Evolutionary conservation across 768 basidiomycete species (phyloP), one percentile per base, ranked within the genome.

Genomic region (Xerocomellus intermedius): DNA sequence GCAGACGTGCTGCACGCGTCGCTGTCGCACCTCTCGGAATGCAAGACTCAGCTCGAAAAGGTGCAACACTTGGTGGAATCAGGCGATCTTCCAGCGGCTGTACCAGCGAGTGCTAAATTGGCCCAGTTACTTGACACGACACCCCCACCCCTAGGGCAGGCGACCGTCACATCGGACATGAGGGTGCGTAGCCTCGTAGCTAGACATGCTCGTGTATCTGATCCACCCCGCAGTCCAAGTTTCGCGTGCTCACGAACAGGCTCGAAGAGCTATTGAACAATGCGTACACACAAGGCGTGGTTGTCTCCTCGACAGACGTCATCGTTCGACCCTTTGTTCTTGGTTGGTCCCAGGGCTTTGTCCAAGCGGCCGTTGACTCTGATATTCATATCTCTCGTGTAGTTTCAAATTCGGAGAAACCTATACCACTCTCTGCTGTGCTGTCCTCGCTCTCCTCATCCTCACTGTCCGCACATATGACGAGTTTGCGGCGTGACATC

Each of bases 181-280:
- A 82, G 78, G 77, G 90, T 90, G 60, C 32, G 78, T 64, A 10
- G 19, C 22, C 28, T 33, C n/a, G 42, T 61, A n/a, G 44, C 37
- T 13, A 17, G 16, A 35, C 42, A 22, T 30, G 5, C 10, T 22
- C 8, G 3, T 38, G 42, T 39, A n/a, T 48, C 49, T 60, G 17
- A 19, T 51, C 16, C 13, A 28, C 19, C 5, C 8, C 17, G 7
- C 59, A 93, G 90, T 76, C 73, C 47, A 82, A 75, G 59, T 78
- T 83, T 54, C 78, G 77, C 55, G 77, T 81, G 9, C 68, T 79
- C 24, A 77, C 77, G 63, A 82, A 86, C 52, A 80, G 81, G 36
- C 70, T 82, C 8, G 84, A 89, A 64, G 91, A 91, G 56, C 84
- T 89, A 62, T 75, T 93, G 22, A 81, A 77, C 59, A 83, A 89